Base-by-base conservation (phyloP, 1,284 basidiomycete species). In the Ceratobasidium sp. region DNA sequence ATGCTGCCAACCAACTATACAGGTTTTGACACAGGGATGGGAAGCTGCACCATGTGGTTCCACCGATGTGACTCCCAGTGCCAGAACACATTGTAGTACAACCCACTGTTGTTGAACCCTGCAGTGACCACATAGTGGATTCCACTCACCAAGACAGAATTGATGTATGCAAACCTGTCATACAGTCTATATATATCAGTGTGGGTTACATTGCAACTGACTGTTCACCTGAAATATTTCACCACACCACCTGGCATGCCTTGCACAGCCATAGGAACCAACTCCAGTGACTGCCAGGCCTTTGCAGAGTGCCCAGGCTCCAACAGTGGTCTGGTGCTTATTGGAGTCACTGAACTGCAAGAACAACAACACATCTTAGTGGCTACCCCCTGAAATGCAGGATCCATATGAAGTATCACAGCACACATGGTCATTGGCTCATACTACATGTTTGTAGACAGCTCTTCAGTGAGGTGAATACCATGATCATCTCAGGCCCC, bases 271-370 rank as follows among this genome's bases (percentile, higher is more conserved):
- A 20, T n/a, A 48, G 23, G 65, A 20, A 10, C 65, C 65, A 10
- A 67, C 10, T 3, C 48, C 48, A 23, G 65, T 67, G 8, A 44
- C 65, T 3, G 23, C 65, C 12, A 67, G 48, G n/a, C 44, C 44
- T 12, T 48, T n/a, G 20, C 23, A 46, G 23, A 44, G 35, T 7
- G 48, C 33, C 65, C 65, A 67, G 8, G 27, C 27, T 44, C 44
- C 41, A 12, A 44, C 33, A 7, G 65, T 46, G 7, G 65, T 30
- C n/a, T 41, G 6, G 27, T 67, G 65, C 16, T 67, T 67, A 33
- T 67, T 67, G 41, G 44, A 67, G 2, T 67, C 65, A 44, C 35
- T 16, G 10, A 27, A n/a, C 65, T 67, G 23, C 7, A 50, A n/a
- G 2, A 48, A 30, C 1, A 30, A 30, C 27, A 30, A 30, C 27